Evolutionary conservation across 2,329 filamentous ascomycete genomes (phyloP).

Genomic region (Colletotrichum graminicola): DNA sequence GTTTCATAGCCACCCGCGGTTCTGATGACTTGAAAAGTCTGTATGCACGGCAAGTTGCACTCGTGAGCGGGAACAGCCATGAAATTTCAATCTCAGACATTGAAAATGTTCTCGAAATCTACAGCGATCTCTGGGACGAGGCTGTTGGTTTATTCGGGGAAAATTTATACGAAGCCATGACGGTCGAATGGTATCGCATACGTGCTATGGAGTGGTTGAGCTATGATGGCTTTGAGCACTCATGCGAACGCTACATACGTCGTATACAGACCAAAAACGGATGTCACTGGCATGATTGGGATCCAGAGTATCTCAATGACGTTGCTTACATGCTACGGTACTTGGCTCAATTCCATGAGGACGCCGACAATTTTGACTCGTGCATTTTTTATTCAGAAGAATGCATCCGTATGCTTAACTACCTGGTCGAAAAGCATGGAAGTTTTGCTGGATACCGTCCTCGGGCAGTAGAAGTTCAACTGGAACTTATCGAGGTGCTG

Average conservation of each 20-base stretch:
- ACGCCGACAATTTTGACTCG: too few species aligned
- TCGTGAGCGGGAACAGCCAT: accelerated
- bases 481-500: not conserved
- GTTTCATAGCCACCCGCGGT: not conserved
- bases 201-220: accelerated
- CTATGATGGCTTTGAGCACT: not conserved
- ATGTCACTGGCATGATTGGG: not conserved
- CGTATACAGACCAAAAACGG: not conserved
- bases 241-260: not conserved
- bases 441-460: accelerated
- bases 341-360: accelerated
- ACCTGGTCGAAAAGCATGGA: not conserved
- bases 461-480: not conserved
- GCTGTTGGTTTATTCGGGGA: not conserved
- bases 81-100: not conserved
- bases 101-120: not conserved
- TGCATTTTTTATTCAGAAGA: not conserved
- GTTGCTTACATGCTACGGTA: not conserved
- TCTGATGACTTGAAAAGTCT: not conserved
- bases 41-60: not conserved
- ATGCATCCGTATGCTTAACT: not conserved
- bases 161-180: not conserved
- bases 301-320: accelerated
- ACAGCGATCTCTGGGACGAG: not conserved
- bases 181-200: accelerated